A percentile compares a stretch with the other conserved stretches of the same genome.
phyloP scores from a whole-genome alignment of 352 stramenopile genomes.

The Globisporangium middletonii region DNA sequence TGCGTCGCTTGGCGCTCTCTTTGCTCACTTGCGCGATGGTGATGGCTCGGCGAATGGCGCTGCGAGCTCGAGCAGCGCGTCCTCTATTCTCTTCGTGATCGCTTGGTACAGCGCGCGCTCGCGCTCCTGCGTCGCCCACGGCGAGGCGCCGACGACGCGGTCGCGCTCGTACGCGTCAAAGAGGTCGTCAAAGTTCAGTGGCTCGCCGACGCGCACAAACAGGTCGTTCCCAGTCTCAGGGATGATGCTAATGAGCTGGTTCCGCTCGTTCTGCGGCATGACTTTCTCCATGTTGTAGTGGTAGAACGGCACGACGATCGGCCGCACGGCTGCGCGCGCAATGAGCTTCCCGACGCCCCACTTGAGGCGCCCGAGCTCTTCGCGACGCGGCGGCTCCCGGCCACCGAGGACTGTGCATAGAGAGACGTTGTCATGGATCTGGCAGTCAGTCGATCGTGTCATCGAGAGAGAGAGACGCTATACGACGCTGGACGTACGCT shows the following conservation, averaged over 20 bases:
- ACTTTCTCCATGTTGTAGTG: constrained; percentile 86
- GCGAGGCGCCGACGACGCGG: constrained; percentile 33
- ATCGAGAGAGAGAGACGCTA: not conserved
- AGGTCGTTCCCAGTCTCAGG: constrained; percentile 45
- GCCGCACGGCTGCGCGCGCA: constrained; percentile 51
- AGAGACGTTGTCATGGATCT: not conserved
- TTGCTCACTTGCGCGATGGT: not conserved
- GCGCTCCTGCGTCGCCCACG: constrained; percentile 55
- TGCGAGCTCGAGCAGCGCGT: constrained; percentile 59
- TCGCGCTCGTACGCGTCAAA: constrained; percentile 52
- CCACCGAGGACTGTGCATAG: constrained; percentile 51
- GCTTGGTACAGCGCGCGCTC: constrained; percentile 79
- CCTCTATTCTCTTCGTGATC: constrained; percentile 81
- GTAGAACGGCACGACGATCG: constrained; percentile 82
- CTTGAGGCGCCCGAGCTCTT: constrained; percentile 78
- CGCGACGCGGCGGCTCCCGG: constrained; percentile 45
- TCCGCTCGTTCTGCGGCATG: constrained; percentile 77
- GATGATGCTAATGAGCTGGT: constrained; percentile 64
- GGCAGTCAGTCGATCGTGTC: not conserved
- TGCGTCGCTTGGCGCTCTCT: not conserved
- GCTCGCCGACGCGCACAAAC: constrained; percentile 59
- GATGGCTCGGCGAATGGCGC: constrained; percentile 9
- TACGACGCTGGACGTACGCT: constrained; percentile 22
- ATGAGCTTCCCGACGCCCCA: constrained; percentile 87
- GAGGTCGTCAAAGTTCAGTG: constrained; percentile 79